Percentiles rank a stretch among this genome's conserved stretches.
phyloP scores from a whole-genome alignment of 441 rosid species.

The Brassica hybrid region DNA sequence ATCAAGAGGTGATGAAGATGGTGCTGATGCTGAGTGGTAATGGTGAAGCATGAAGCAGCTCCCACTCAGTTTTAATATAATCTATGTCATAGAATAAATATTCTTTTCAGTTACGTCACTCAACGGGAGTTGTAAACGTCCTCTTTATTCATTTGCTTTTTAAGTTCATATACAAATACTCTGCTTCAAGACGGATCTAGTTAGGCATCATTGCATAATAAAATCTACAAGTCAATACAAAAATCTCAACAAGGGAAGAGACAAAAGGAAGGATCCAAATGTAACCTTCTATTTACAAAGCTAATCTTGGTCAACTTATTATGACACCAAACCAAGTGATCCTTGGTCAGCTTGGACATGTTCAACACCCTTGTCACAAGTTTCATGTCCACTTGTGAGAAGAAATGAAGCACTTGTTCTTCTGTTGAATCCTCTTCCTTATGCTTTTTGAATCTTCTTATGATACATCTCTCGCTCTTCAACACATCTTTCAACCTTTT shows the following conservation, averaged over 20 bases:
- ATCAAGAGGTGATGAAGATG: not conserved
- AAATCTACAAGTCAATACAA: not conserved
- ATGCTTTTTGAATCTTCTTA: constrained; percentile 61
- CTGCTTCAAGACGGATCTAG: not conserved
- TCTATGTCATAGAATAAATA: not conserved
- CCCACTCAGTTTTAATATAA: not conserved
- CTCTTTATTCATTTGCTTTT: not conserved
- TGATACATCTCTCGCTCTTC: constrained; percentile 74
- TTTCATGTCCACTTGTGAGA: constrained; percentile 90
- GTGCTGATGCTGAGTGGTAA: not conserved
- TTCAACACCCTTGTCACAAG: constrained; percentile 81
- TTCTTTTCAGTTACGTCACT: not conserved
- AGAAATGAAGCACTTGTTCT: constrained; percentile 76
- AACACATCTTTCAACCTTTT: constrained; percentile 51
- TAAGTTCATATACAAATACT: not conserved
- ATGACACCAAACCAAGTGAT: constrained; percentile 81
- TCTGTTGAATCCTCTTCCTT: constrained; percentile 50
- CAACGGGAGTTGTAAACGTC: not conserved
- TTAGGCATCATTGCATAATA: not conserved
- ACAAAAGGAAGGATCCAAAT: constrained; percentile 73
- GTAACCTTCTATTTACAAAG: constrained; percentile 68
- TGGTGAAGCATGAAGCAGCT: not conserved
- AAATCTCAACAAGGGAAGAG: constrained; percentile 72
- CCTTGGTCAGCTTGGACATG: constrained; percentile 72
- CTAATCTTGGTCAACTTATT: constrained; percentile 62